Evolutionary conservation across 192 early-diverging fungal genomes (phyloP), one percentile per base, ranked within the genome.

Genomic region (Coemansia erecta): DNA sequence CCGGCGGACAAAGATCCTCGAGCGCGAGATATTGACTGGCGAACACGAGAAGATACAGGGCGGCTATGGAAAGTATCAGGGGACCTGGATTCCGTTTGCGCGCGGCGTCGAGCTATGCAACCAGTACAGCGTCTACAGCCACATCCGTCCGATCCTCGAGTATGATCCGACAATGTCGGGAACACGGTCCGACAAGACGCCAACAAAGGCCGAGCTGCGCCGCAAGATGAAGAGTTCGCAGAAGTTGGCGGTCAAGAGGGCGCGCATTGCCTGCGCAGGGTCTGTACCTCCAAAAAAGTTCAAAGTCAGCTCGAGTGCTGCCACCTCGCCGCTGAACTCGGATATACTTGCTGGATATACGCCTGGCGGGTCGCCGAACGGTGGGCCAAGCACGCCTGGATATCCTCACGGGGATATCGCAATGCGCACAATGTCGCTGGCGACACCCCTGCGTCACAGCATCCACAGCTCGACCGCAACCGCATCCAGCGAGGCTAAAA

Each of bases 51-150:
- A 97, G 68, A 90, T 99, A 14, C 95, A 98, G 68, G 97, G 97
- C 13, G 97, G 97, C 12, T 98, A 98, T 70, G 95, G 95, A 56
- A 96, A 95, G 81, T 98, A 97, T 71, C 97, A 95, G 82, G 96
- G 97, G 66, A 93, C 85, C 8, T 89, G 87, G 86, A 87, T 99
- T 8, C 97, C 97, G 3, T 92, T 89, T 67, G 82, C 84, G 35
- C 82, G 90, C 11, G 94, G 90, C n/a, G 83, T 91, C 7, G 77
- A 85, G 44, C 70, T 99, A 0, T 94, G 94, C 18, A 55, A 81
- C 57, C 85, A 89, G 49, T 98, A 92, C 66, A 74, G 78, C n/a
- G 92, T 97, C 11, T 82, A 89, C 48, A 56, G 81, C 6, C 44
- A 88, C 12, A 70, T 99, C 40, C 75, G 84, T 45, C 92, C 93